A percentile compares a stretch with the other conserved stretches of the same genome.
phyloP scores from a whole-genome alignment of 371 early-diverging fungal genomes.

The Mucor circinelloides region DNA sequence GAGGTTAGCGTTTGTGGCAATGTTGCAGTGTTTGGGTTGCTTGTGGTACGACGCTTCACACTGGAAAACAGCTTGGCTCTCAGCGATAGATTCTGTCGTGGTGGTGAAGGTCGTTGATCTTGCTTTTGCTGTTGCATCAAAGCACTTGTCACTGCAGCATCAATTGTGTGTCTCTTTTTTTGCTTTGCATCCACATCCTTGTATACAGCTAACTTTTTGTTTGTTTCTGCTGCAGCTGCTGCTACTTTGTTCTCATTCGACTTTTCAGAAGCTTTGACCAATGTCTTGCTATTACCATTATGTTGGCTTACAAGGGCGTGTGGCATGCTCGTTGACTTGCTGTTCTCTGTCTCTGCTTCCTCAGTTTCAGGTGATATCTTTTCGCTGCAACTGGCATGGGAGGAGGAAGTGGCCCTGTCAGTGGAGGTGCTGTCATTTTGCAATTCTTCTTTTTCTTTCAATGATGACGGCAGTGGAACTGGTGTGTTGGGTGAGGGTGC shows the following conservation, averaged over 20 bases:
- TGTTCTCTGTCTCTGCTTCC: background rate
- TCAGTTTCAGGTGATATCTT: background rate
- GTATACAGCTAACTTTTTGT: background rate
- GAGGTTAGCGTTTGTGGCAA: background rate
- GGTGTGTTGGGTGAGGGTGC: constrained; percentile 1
- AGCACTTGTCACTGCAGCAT: constrained; percentile 2
- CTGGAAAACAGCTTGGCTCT: constrained; percentile 17
- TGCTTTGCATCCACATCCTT: background rate
- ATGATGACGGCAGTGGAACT: background rate
- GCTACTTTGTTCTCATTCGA: background rate
- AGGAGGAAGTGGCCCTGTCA: no score
- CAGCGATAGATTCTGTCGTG: constrained; percentile 3
- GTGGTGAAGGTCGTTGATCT: background rate
- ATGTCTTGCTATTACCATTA: background rate
- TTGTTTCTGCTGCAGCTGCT: background rate
- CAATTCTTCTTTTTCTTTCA: background rate
- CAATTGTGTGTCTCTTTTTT: constrained; percentile 11
- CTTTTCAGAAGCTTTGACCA: background rate
- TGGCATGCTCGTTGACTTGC: background rate
- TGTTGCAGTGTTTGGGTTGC: background rate
- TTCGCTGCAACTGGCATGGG: background rate
- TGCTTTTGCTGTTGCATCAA: background rate
- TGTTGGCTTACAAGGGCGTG: background rate
- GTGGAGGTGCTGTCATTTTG: background rate
- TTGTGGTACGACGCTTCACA: constrained; percentile 3